A percentile compares a stretch with the other conserved stretches of the same genome.
Conservation (phyloP, 768 basidiomycete species). For the Tricholoma sp. region DNA sequence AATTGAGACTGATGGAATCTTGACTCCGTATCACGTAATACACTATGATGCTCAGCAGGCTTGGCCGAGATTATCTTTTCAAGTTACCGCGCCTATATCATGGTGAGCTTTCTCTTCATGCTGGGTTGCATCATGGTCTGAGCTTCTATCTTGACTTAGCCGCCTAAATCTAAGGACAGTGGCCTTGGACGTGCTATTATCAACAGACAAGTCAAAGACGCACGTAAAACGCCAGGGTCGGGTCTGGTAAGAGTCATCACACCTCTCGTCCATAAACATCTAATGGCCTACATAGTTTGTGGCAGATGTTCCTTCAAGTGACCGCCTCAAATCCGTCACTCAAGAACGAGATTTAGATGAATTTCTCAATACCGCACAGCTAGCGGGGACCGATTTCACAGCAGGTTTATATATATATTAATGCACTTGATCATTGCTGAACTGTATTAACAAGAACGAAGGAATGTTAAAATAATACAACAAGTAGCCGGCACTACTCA, state of each 20-base stretch:
- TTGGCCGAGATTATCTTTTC: too few species aligned
- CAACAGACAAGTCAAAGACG: constrained; percentile 83
- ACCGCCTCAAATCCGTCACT: constrained; percentile 83
- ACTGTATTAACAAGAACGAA: constrained; percentile 46
- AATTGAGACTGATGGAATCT: too few species aligned
- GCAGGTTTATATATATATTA: constrained; percentile 56
- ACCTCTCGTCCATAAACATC: neutral
- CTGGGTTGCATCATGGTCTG: neutral
- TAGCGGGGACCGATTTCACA: constrained; percentile 94
- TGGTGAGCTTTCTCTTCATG: neutral
- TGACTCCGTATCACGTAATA: neutral
- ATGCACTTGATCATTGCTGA: neutral
- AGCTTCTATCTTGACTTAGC: constrained; percentile 27
- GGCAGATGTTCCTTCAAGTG: constrained; percentile 64
- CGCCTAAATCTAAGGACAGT: constrained; percentile 59
- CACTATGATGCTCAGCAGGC: too few species aligned
- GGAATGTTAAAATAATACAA: constrained; percentile 76
- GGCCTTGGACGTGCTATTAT: constrained; percentile 95
- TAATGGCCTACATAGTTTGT: constrained; percentile 49
- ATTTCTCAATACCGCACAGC: constrained; percentile 89
- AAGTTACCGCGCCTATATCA: too few species aligned
- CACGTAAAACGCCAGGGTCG: constrained; percentile 52
- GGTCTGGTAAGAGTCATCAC: constrained; percentile 49
- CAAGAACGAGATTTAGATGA: constrained; percentile 95
- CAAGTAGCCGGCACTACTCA: constrained; percentile 49